Evolutionary conservation across 1,284 basidiomycete genomes (phyloP).

Genomic region (Boletus albobrunnescens): DNA sequence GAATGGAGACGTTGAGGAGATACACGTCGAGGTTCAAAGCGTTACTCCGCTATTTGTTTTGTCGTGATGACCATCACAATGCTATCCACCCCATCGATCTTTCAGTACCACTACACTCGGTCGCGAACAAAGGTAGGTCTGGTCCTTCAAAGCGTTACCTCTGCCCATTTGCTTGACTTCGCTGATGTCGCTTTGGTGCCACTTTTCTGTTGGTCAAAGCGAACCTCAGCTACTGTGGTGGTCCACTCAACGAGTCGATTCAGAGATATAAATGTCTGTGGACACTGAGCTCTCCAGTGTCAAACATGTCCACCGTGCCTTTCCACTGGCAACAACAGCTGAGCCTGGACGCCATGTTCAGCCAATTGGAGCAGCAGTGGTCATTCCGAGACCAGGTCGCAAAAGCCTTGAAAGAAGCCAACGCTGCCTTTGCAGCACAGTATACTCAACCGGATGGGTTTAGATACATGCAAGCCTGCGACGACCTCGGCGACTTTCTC

Average conservation of each 20-base stretch:
- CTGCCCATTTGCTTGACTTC: constrained; percentile 16
- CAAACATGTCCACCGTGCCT: constrained; percentile 11
- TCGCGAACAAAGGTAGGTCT: neutral
- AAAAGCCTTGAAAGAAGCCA: constrained; percentile 9
- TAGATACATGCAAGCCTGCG: constrained; percentile 12
- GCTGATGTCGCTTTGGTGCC: neutral
- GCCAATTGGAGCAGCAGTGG: neutral
- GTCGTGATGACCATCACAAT: neutral
- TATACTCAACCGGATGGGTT: constrained; percentile 11
- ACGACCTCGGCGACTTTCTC: constrained; percentile 15
- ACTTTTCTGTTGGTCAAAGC: constrained; percentile 9
- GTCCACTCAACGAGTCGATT: neutral
- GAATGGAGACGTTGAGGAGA: constrained; percentile 3
- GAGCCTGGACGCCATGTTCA: neutral
- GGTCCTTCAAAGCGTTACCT: constrained; percentile 5
- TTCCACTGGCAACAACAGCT: neutral
- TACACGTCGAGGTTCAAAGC: neutral
- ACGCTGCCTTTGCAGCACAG: constrained; percentile 15
- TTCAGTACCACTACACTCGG: neutral
- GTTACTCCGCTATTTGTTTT: constrained; percentile 1
- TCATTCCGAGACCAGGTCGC: constrained; percentile 2
- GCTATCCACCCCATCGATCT: neutral
- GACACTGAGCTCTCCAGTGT: no score
- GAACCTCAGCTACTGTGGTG: neutral
- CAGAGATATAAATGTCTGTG: constrained; percentile 15